Evolutionary conservation across 345 rosid genomes (phyloP).

Genomic region (Erucastrum elatum): DNA sequence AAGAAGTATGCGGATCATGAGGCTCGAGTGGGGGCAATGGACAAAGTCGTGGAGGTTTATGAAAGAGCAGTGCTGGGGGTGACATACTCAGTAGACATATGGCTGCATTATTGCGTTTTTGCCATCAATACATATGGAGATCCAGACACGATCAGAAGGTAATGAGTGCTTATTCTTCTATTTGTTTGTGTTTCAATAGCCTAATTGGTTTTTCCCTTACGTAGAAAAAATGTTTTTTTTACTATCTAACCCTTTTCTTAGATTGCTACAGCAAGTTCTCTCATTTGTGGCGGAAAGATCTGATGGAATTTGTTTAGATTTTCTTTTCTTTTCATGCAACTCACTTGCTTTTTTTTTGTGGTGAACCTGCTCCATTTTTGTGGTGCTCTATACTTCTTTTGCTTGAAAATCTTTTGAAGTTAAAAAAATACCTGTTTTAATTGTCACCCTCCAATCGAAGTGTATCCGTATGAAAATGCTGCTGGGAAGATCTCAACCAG

Average conservation of each 20-base stretch:
- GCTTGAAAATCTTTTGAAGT: conserved; percentile 32
- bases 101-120: conserved; percentile 90
- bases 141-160: conserved; percentile 95
- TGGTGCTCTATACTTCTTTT: conserved; percentile 31
- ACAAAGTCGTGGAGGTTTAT: conserved; percentile 94
- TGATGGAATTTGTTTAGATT: conserved; percentile 59
- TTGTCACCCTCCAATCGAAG: conserved; percentile 59
- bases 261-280: conserved; percentile 70
- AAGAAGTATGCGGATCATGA: conserved; percentile 98
- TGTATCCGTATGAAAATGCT: conserved; percentile 87
- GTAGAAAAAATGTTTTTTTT: conserved; percentile 42
- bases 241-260: conserved; percentile 66
- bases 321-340: conserved; percentile 39
- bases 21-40: conserved; percentile 80
- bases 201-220: conserved; percentile 37
- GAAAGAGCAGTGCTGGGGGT: conserved; percentile 91
- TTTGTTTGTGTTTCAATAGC: conserved; percentile 38
- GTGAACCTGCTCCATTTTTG: conserved; percentile 33
- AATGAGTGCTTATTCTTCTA: conserved; percentile 34
- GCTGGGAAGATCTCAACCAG: conserved; percentile 91
- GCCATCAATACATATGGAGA: conserved; percentile 84
- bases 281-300: conserved; percentile 63
- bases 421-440: conserved; percentile 46
- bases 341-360: conserved; percentile 34
- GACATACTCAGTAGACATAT: conserved; percentile 96